These are phyloP conservation scores for Omphalotus guepiniiformis DNA, from an alignment of 768 basidiomycete genomes.

Conservation along the genomic window DNA sequence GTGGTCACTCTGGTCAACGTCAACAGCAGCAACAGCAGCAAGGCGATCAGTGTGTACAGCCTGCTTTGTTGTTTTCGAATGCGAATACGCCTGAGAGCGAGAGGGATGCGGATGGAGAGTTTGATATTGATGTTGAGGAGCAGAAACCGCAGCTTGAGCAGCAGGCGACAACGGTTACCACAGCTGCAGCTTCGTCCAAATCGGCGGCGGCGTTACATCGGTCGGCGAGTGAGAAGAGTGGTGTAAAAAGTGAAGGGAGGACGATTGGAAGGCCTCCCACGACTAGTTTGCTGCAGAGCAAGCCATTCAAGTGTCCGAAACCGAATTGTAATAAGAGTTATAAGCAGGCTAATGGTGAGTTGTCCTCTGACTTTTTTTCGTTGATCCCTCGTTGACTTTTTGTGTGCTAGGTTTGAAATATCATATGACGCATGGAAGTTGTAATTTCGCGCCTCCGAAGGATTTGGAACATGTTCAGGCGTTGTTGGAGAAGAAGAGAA, in stretches of 20 bases:
- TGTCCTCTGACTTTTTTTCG: neutral
- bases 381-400: neutral
- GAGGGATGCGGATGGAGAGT: slow-evolving; percentile 5
- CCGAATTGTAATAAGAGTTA: slow-evolving; percentile 94
- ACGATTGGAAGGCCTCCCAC: slow-evolving; percentile 7
- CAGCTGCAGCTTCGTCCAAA: too few species aligned
- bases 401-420: slow-evolving; percentile 73
- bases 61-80: slow-evolving; percentile 57
- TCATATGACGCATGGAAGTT: slow-evolving; percentile 89
- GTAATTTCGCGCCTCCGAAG: slow-evolving; percentile 90
- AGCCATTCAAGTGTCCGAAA: slow-evolving; percentile 92
- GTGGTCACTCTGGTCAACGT: too few species aligned
- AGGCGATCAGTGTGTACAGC: slow-evolving; percentile 49
- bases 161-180: too few species aligned
- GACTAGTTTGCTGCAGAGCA: slow-evolving; percentile 48
- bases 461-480: slow-evolving; percentile 75
- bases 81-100: slow-evolving; percentile 34
- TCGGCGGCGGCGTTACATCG: too few species aligned
- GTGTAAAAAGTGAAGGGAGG: too few species aligned
- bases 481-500: slow-evolving; percentile 54
- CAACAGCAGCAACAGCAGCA: neutral
- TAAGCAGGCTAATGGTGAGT: slow-evolving; percentile 80
- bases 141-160: too few species aligned
- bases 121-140: slow-evolving; percentile 6
- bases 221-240: too few species aligned